phyloP scores from a whole-genome alignment of 768 basidiomycete species.

The Daedaleopsis nitida region DNA sequence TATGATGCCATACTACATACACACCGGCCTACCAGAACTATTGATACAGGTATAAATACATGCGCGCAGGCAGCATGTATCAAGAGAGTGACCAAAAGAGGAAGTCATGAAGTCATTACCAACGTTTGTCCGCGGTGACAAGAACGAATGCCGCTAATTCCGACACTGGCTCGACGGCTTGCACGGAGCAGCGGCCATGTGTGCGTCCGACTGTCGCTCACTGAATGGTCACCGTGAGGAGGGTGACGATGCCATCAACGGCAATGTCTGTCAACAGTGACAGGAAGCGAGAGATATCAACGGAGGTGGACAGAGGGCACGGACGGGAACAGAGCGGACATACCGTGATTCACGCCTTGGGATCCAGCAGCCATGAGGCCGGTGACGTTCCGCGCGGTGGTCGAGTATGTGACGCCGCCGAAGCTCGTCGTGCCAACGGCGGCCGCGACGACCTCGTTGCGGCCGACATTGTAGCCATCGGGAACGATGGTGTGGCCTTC shows the following conservation, averaged over 20 bases:
- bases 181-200: too few relatives aligned
- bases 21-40: not conserved
- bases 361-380: constrained; percentile 57
- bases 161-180: too few relatives aligned
- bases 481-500: constrained; percentile 45
- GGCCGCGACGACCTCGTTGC: constrained; percentile 39
- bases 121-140: not conserved
- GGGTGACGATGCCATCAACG: constrained; percentile 55
- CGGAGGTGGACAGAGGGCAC: not conserved
- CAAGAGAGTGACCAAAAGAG: too few relatives aligned
- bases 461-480: constrained; percentile 52
- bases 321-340: not conserved
- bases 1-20: too few relatives aligned
- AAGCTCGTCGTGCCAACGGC: constrained; percentile 43
- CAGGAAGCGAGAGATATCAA: not conserved
- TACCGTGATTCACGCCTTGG: constrained; percentile 56
- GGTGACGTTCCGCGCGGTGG: constrained; percentile 47
- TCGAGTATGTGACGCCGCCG: constrained; percentile 48
- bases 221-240: constrained; percentile 54
- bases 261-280: constrained; percentile 48
- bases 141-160: too few relatives aligned
- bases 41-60: not conserved
- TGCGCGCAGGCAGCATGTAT: not conserved
- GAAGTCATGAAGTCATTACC: not conserved
- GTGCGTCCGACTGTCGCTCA: constrained; percentile 16